Percentiles rank a stretch among this genome's conserved stretches.
Conservation (phyloP, 495 filamentous ascomycete genomes). For the Apodospora peruviana region DNA sequence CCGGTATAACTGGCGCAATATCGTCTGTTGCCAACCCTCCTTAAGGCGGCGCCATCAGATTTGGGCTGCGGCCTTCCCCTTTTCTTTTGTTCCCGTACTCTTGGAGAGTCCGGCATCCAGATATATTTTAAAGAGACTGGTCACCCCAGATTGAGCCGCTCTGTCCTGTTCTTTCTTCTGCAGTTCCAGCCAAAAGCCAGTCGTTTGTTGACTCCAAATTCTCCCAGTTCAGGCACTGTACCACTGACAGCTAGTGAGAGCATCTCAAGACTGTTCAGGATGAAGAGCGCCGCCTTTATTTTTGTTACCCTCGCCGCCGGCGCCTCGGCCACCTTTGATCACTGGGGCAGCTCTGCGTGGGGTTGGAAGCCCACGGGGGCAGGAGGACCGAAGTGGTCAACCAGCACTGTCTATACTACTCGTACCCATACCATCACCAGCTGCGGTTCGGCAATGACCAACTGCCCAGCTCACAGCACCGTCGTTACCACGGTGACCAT, state of each 20-base stretch:
- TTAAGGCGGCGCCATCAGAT: too few relatives aligned
- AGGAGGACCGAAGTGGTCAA: slow-evolving; percentile 19
- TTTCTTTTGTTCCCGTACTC: background rate
- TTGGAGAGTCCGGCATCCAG: too few relatives aligned
- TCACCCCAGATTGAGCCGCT: background rate
- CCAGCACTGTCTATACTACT: slow-evolving; percentile 28
- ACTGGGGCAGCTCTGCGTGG: slow-evolving; percentile 2
- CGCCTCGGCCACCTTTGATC: slow-evolving; percentile 14
- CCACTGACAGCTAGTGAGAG: too few relatives aligned
- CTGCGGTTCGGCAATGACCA: slow-evolving; percentile 18
- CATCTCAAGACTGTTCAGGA: slow-evolving; percentile 7
- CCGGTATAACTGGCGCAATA: too few relatives aligned
- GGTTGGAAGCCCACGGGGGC: background rate
- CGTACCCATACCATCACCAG: slow-evolving; percentile 22
- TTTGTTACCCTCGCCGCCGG: slow-evolving; percentile 24
- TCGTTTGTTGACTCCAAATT: background rate
- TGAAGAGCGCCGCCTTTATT: slow-evolving; percentile 20
- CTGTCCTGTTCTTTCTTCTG: background rate
- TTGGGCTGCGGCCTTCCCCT: too few relatives aligned
- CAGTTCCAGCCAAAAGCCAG: background rate
- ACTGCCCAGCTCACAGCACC: slow-evolving; percentile 26
- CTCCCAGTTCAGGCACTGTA: too few relatives aligned
- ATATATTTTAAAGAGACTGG: background rate
- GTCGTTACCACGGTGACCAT: slow-evolving; percentile 31
- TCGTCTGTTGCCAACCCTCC: too few relatives aligned